phyloP scores from a whole-genome alignment of 176 grass and related monocot genomes.

The Lolium perenne region DNA sequence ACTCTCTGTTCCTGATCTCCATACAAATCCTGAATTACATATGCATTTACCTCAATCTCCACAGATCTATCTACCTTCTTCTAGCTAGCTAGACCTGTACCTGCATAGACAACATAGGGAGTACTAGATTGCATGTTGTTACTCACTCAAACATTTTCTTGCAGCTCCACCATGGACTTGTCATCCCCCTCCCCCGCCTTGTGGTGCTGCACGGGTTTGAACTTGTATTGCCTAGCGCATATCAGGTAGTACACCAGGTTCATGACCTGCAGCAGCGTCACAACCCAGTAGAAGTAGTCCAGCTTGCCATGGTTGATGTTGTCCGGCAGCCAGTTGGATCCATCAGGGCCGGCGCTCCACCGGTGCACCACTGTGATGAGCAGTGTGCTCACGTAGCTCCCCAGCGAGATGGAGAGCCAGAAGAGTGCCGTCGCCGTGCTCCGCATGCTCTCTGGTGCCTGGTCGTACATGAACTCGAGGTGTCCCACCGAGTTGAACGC shows the following conservation, averaged over 20 bases:
- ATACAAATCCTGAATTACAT: not conserved
- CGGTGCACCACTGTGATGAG: slow-evolving; percentile 63
- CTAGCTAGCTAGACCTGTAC: slow-evolving; percentile 28
- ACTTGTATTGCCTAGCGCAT: slow-evolving; percentile 69
- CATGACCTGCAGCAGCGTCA: slow-evolving; percentile 57
- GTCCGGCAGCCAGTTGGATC: slow-evolving; percentile 77
- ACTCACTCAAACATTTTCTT: slow-evolving; percentile 46
- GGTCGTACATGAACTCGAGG: slow-evolving; percentile 95
- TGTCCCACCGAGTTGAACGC: slow-evolving; percentile 76
- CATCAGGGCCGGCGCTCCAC: slow-evolving; percentile 55
- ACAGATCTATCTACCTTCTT: slow-evolving; percentile 13
- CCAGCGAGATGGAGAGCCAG: slow-evolving; percentile 81
- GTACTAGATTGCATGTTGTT: slow-evolving; percentile 2
- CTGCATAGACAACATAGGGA: not conserved
- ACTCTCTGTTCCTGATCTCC: slow-evolving; percentile 32
- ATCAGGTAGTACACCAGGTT: slow-evolving; percentile 75
- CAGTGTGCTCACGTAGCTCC: slow-evolving; percentile 76
- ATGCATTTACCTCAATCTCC: not conserved
- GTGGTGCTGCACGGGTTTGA: slow-evolving; percentile 55
- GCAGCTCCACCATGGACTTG: slow-evolving; percentile 43
- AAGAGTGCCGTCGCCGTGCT: slow-evolving; percentile 75
- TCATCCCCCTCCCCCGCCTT: slow-evolving; percentile 30
- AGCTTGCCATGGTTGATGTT: slow-evolving; percentile 78
- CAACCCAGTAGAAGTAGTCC: slow-evolving; percentile 84
- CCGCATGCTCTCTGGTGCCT: slow-evolving; percentile 88